phyloP scores from a whole-genome alignment of 768 basidiomycete species.

The Lactarius akahatsu region DNA sequence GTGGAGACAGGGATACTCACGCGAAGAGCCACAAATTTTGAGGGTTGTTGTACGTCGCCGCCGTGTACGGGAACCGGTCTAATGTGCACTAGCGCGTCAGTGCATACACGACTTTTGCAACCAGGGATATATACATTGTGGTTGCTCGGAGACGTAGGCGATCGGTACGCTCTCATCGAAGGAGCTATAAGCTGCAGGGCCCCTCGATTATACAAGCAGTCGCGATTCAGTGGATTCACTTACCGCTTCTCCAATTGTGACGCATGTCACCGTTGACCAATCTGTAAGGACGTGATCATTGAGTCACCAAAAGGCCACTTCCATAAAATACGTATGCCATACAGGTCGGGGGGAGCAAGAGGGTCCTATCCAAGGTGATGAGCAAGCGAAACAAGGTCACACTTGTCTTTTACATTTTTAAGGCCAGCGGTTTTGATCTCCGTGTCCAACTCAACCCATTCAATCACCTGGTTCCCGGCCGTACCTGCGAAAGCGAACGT shows the following conservation, averaged over 20 bases:
- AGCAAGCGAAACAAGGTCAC: not conserved
- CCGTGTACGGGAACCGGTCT: conserved; percentile 25
- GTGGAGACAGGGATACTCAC: conserved; percentile 4
- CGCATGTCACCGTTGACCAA: conserved; percentile 1
- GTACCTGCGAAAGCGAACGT: conserved; percentile 21
- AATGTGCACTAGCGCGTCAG: too few species aligned
- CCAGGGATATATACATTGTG: conserved; percentile 30
- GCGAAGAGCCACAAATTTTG: conserved; percentile 24
- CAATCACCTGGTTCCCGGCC: not conserved
- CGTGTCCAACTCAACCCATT: conserved; percentile 1
- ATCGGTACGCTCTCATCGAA: conserved; percentile 36
- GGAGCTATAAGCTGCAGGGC: conserved; percentile 25
- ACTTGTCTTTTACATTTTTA: conserved; percentile 33
- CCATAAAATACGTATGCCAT: conserved; percentile 6
- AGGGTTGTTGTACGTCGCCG: conserved; percentile 26
- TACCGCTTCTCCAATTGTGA: conserved; percentile 11
- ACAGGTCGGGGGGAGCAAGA: conserved; percentile 41
- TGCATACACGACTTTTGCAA: not conserved
- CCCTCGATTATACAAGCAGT: not conserved
- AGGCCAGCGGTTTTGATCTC: conserved; percentile 30
- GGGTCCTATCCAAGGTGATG: conserved; percentile 33
- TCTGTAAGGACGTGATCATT: not conserved
- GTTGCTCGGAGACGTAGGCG: conserved; percentile 36
- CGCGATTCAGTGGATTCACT: not conserved
- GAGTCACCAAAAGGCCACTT: not conserved